Percentiles rank a stretch among this genome's conserved stretches.
These are phyloP conservation scores for Xylona heveae DNA, from an alignment of 495 filamentous ascomycete species.

Conservation along the genomic window DNA sequence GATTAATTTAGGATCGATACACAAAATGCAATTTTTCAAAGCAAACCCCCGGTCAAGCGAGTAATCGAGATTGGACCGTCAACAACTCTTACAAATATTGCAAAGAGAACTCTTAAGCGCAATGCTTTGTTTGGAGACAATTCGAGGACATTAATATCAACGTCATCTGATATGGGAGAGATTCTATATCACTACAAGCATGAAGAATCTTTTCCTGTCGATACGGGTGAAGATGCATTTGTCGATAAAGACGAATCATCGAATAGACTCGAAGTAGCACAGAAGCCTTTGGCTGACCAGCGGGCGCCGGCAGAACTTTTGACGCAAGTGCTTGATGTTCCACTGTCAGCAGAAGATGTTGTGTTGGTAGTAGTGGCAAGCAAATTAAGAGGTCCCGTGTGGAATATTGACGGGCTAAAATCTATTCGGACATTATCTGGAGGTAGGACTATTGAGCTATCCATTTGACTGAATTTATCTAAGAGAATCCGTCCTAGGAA, in stretches of 20 bases:
- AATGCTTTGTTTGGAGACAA: constrained; percentile 1
- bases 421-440: constrained; percentile 2
- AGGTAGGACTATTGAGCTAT: not conserved
- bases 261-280: no score
- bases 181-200: constrained; percentile 99
- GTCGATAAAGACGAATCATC: no score
- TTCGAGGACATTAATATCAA: not conserved
- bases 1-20: constrained; percentile 4
- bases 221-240: constrained; percentile 17
- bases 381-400: no score
- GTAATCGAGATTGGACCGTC: constrained; percentile 7
- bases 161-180: no score
- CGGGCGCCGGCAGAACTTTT: constrained; percentile 26
- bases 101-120: constrained; percentile 4
- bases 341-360: no score
- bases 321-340: constrained; percentile 28
- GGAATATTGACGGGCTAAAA: no score
- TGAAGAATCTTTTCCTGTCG: constrained; percentile 52
- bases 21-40: constrained; percentile 5
- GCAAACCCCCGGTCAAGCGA: constrained; percentile 4
- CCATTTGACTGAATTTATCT: not conserved
- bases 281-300: no score
- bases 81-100: constrained; percentile 2
- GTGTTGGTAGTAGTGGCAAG: no score
- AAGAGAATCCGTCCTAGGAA: no score